Conservation (phyloP, 1,284 basidiomycete genomes). For the Xerocomus nothofagi region DNA sequence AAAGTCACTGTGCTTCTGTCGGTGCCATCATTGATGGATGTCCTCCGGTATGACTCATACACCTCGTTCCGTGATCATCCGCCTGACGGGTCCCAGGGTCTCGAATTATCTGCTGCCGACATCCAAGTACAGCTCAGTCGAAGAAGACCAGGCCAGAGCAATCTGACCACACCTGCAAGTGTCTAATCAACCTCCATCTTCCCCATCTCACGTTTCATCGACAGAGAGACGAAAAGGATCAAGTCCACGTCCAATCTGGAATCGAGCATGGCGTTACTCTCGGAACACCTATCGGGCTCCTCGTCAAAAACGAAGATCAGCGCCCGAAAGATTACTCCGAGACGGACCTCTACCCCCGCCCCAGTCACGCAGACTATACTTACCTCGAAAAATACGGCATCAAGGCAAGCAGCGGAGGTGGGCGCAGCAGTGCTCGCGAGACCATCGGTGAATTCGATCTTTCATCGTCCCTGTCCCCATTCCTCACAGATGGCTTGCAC, state of each 20-base stretch:
- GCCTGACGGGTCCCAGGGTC: slow-evolving; percentile 59
- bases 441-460: slow-evolving; percentile 72
- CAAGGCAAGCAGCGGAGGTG: slow-evolving; percentile 96
- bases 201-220: slow-evolving; percentile 7
- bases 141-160: slow-evolving; percentile 92
- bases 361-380: slow-evolving; percentile 97
- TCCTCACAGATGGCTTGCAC: slow-evolving; percentile 12
- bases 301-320: slow-evolving; percentile 98
- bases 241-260: slow-evolving; percentile 93
- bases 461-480: slow-evolving; percentile 1
- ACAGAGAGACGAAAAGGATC: slow-evolving; percentile 95
- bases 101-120: slow-evolving; percentile 79
- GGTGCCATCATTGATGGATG: slow-evolving; percentile 98
- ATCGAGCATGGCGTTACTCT: slow-evolving; percentile 93
- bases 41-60: slow-evolving; percentile 70
- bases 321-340: slow-evolving; percentile 98
- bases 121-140: slow-evolving; percentile 93
- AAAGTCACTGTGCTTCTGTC: slow-evolving; percentile 96
- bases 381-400: slow-evolving; percentile 98
- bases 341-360: slow-evolving; percentile 96
- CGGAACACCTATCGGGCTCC: slow-evolving; percentile 94
- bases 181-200: slow-evolving; percentile 1
- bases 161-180: slow-evolving; percentile 92
- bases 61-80: slow-evolving; percentile 5
- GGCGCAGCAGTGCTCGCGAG: slow-evolving; percentile 92